Conservation (phyloP, 2,329 filamentous ascomycete genomes). For the Rhinocladiella similis region DNA sequence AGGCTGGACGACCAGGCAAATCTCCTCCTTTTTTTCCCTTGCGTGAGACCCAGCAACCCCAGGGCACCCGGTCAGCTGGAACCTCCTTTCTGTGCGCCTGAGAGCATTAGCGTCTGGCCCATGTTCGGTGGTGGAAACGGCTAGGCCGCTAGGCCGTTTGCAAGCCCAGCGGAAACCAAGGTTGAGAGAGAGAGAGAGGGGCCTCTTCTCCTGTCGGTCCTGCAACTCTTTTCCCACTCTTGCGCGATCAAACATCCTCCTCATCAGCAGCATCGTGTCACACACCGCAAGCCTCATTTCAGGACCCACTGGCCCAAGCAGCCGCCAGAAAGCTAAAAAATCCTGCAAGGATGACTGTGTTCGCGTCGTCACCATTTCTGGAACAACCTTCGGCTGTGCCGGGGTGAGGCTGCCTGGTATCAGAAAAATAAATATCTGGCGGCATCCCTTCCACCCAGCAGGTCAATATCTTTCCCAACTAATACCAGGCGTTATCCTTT, state of each 20-base stretch:
- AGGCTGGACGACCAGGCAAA: slow-evolving; percentile 1
- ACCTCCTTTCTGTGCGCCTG: slow-evolving; percentile 16
- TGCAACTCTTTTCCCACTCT: slow-evolving; percentile 4
- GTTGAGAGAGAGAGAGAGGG: neutral
- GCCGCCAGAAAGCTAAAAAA: slow-evolving; percentile 9
- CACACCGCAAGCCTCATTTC: slow-evolving; percentile 17
- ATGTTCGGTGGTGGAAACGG: neutral
- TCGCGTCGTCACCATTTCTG: slow-evolving; percentile 27
- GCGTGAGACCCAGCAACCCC: slow-evolving; percentile 9
- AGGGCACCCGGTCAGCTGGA: slow-evolving; percentile 26
- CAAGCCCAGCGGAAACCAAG: slow-evolving; percentile 19
- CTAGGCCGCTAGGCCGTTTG: slow-evolving; percentile 8
- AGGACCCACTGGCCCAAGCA: slow-evolving; percentile 17
- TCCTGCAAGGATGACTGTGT: slow-evolving; percentile 21
- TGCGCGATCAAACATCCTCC: neutral
- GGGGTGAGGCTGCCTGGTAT: slow-evolving; percentile 12
- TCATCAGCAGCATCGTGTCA: slow-evolving; percentile 6
- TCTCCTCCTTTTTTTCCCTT: slow-evolving; percentile 12
- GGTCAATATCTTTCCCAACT: neutral
- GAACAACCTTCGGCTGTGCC: slow-evolving; percentile 24
- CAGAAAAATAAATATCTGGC: slow-evolving; percentile 26
- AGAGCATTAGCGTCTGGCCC: slow-evolving; percentile 13
- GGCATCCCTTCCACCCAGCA: slow-evolving; percentile 4
- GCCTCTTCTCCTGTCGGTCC: slow-evolving; percentile 12
- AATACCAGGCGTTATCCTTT: neutral